Conservation (phyloP, 2,329 filamentous ascomycete genomes). For the Didymella segeticola region DNA sequence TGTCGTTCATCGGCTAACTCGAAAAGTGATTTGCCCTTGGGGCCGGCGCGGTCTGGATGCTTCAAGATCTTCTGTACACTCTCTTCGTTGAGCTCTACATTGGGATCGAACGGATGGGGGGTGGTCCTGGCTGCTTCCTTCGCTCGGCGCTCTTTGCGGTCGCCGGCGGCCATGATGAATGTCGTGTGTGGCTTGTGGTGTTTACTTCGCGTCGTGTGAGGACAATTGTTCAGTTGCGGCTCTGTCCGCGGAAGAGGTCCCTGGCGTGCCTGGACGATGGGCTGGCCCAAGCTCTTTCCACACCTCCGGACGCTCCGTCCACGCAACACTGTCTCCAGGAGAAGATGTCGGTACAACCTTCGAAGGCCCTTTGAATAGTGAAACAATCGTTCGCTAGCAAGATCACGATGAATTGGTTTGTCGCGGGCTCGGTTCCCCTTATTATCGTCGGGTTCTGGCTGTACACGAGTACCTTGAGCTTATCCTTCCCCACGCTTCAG, state of each 20-base stretch:
- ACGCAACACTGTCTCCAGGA: not conserved
- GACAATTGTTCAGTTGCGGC: slow-evolving; percentile 30
- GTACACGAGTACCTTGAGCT: slow-evolving; percentile 54
- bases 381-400: no score
- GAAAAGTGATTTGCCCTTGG: slow-evolving; percentile 72
- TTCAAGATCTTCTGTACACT: slow-evolving; percentile 66
- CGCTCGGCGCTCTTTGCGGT: slow-evolving; percentile 56
- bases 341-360: not conserved
- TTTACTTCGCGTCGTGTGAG: slow-evolving; percentile 12
- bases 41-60: slow-evolving; percentile 72
- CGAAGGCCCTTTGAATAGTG: no score
- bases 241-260: slow-evolving; percentile 20
- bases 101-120: slow-evolving; percentile 49
- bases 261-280: slow-evolving; percentile 23
- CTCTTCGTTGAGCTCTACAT: slow-evolving; percentile 47
- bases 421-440: slow-evolving; percentile 50
- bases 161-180: slow-evolving; percentile 41
- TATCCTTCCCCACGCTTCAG: slow-evolving; percentile 68
- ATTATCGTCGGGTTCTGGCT: slow-evolving; percentile 55
- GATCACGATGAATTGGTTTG: slow-evolving; percentile 49
- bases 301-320: slow-evolving; percentile 2
- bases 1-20: slow-evolving; percentile 71
- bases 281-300: slow-evolving; percentile 23
- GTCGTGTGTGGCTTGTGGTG: not conserved
- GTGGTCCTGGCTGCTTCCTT: slow-evolving; percentile 37